Conservation (phyloP, 1,284 basidiomycete genomes). For the Ceratobasidium sp. region DNA sequence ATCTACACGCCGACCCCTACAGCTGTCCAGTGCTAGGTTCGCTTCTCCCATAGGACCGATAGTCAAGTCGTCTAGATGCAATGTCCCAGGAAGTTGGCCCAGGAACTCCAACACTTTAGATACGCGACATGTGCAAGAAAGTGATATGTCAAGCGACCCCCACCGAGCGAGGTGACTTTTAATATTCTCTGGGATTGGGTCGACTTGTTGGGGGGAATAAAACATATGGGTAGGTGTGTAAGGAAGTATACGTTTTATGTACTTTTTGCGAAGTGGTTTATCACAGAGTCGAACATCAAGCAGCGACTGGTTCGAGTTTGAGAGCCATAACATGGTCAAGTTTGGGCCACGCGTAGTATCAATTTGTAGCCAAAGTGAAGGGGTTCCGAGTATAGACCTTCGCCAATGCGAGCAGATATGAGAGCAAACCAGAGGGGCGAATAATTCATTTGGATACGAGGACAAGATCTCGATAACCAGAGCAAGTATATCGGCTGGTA, state of each 20-base stretch:
- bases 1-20: background rate
- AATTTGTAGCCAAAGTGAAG: background rate
- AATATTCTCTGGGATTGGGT: background rate
- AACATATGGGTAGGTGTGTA: background rate
- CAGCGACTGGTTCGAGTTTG: background rate
- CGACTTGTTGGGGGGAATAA: background rate
- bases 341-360: background rate
- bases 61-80: background rate
- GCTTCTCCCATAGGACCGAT: constrained; percentile 7
- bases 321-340: background rate
- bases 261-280: background rate
- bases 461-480: background rate
- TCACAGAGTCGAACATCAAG: constrained; percentile 1
- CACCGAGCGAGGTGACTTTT: background rate
- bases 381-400: background rate
- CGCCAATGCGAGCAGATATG: background rate
- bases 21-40: background rate
- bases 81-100: background rate
- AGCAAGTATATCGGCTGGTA: too few relatives aligned
- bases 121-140: background rate
- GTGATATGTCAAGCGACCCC: constrained; percentile 3
- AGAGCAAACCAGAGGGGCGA: constrained; percentile 10
- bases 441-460: background rate
- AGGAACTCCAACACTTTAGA: background rate
- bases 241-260: background rate